phyloP scores from a whole-genome alignment of 1,284 basidiomycete genomes.

The Ceraceosorus bombacis region DNA sequence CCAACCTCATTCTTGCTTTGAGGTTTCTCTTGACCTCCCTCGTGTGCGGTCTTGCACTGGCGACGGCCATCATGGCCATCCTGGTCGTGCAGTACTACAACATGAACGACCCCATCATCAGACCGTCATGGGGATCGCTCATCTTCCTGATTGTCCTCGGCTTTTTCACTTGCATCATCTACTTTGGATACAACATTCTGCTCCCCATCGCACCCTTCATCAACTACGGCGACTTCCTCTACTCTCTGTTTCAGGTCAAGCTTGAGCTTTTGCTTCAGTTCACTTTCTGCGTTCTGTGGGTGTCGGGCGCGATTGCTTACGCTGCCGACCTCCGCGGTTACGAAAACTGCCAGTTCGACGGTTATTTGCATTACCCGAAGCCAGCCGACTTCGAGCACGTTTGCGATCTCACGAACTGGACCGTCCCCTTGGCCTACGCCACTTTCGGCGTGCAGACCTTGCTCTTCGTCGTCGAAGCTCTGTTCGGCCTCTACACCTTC shows the following conservation, averaged over 20 bases:
- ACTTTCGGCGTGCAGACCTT: constrained; percentile 47
- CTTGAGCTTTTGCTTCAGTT: constrained; percentile 47
- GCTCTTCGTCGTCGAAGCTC: constrained; percentile 36
- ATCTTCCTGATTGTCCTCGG: constrained; percentile 49
- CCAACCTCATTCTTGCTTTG: constrained; percentile 37
- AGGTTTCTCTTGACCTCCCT: constrained; percentile 42
- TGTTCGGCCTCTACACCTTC: constrained; percentile 45
- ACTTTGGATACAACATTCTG: constrained; percentile 48
- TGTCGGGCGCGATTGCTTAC: constrained; percentile 48
- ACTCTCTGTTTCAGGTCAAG: constrained; percentile 44
- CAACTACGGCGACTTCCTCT: constrained; percentile 45
- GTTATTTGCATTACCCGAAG: constrained; percentile 49
- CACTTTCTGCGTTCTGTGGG: constrained; percentile 46
- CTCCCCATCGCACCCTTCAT: constrained; percentile 46
- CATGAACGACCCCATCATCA: constrained; percentile 45
- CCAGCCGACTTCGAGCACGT: constrained; percentile 46
- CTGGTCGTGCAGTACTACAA: constrained; percentile 48
- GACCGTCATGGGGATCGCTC: constrained; percentile 48
- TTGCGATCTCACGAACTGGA: constrained; percentile 48
- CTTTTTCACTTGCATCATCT: constrained; percentile 45
- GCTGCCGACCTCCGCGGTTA: constrained; percentile 46
- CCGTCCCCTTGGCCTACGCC: constrained; percentile 46
- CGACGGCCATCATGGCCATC: constrained; percentile 39
- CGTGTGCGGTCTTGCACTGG: constrained; percentile 38
- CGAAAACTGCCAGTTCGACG: constrained; percentile 49